Base-by-base conservation (phyloP, 306 rosid species). In the Luffa acutangula region DNA sequence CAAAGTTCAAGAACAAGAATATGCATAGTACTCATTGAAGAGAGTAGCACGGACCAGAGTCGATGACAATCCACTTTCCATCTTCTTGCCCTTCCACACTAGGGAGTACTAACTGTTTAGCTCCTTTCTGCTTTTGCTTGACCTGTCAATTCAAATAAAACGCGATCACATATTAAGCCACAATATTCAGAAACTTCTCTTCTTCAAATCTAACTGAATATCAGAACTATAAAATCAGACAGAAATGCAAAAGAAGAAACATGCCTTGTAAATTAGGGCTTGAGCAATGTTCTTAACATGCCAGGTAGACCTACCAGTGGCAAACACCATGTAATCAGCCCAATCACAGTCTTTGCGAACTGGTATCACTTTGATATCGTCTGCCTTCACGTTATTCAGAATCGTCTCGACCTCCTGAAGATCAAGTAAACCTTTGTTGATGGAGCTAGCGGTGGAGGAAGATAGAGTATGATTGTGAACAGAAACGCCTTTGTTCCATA, bases 201-300 rank as follows among this genome's bases (percentile, higher is more conserved):
- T 39, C 34, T 66, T 15, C 37, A 39, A 20, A 21, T 33, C 46
- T 66, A 80, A 78, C 11, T 6, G 46, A 52, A 81, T 5, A 25
- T 17, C 2, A 33, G 53, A 74, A 13, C 18, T 6, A 9, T 33
- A 31, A 75, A n/a, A 45, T 5, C 41, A 76, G 12, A 33, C 39
- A 64, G 2, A 78, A 31, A 75, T 5, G 12, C 56, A 5, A 0
- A 75, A 76, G 52, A 60, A 45, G 37, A 60, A 43, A 86, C 88
- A 63, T 78, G 83, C 98, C 97, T 90, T 82, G 87, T 89, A 90
- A 88, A 95, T 85, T 77, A 95, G 91, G 85, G 99, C 96, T 86
- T 95, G 95, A 75, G 97, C 97, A 49, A 95, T 95, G 83, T 95
- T 95, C 96, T 82, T 93, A 46, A 95, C 97, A 74, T 95, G 97